A percentile compares a stretch with the other conserved stretches of the same genome.
Evolutionary conservation across 108 stramenopile species (phyloP).

Genomic region (Cafeteria roenbergensis): DNA sequence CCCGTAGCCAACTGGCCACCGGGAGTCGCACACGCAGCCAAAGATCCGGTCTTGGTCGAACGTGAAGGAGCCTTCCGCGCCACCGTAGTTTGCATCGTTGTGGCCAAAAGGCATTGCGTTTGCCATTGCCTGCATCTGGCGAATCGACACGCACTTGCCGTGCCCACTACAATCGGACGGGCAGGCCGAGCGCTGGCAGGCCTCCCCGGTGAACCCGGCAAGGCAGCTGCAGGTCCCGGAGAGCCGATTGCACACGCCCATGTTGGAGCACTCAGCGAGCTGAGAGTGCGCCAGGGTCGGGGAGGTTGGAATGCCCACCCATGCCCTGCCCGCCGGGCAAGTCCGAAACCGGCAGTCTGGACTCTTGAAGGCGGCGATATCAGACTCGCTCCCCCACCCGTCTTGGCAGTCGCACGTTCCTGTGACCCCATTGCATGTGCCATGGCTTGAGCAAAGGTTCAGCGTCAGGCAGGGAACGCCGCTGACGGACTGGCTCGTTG

Average conservation of each 20-base stretch:
- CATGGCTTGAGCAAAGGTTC: neutral
- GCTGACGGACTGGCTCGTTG: neutral
- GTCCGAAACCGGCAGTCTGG: neutral
- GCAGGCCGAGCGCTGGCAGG: constrained; percentile 57
- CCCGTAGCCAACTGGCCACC: constrained; percentile 26
- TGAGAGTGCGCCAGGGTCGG: constrained; percentile 39
- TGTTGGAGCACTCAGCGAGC: constrained; percentile 50
- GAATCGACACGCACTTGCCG: constrained; percentile 39
- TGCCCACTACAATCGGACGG: constrained; percentile 45
- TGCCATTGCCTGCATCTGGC: constrained; percentile 27
- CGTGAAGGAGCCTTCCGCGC: constrained; percentile 19
- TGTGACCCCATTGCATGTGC: neutral
- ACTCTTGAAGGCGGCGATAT: neutral
- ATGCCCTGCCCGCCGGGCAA: constrained; percentile 42
- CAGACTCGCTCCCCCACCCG: neutral
- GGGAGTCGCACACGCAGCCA: constrained; percentile 45
- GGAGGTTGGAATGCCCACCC: constrained; percentile 35
- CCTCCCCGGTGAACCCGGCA: constrained; percentile 51
- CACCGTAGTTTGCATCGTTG: constrained; percentile 30
- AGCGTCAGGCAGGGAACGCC: neutral
- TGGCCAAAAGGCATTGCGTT: constrained; percentile 33
- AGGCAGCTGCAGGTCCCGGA: constrained; percentile 54
- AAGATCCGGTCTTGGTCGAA: constrained; percentile 46
- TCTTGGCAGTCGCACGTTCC: neutral
- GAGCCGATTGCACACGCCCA: constrained; percentile 46